Evolutionary conservation across 1,284 basidiomycete species (phyloP).

Genomic region (Ustilago esculenta): DNA sequence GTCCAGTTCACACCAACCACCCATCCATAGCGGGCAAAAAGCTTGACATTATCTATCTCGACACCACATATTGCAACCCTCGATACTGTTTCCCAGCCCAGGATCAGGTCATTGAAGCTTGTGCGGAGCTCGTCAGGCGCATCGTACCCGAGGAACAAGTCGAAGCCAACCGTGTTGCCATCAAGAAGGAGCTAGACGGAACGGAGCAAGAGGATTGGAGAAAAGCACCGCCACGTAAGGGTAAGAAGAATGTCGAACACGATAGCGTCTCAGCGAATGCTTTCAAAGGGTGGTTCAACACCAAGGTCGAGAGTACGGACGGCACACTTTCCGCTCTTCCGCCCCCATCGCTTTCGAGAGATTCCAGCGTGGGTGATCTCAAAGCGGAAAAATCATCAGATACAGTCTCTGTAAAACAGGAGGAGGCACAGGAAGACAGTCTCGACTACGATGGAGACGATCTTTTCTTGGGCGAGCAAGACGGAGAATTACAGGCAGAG

Average conservation of each 20-base stretch:
- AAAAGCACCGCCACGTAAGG: constrained; percentile 58
- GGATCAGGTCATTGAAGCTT: constrained; percentile 88
- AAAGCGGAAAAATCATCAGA: constrained; percentile 64
- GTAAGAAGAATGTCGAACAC: constrained; percentile 38
- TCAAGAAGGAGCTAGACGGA: constrained; percentile 50
- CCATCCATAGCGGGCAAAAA: constrained; percentile 54
- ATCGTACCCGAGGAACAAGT: constrained; percentile 32
- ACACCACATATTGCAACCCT: constrained; percentile 95
- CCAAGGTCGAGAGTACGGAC: constrained; percentile 27
- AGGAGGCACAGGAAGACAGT: constrained; percentile 48
- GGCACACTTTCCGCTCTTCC: constrained; percentile 11
- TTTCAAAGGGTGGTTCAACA: constrained; percentile 55
- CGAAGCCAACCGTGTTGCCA: constrained; percentile 6
- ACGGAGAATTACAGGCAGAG: constrained; percentile 18
- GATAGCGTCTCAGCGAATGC: constrained; percentile 44
- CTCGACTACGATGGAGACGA: constrained; percentile 55
- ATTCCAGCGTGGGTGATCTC: constrained; percentile 39
- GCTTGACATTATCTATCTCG: constrained; percentile 89
- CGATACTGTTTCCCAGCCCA: constrained; percentile 96
- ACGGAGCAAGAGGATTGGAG: constrained; percentile 62
- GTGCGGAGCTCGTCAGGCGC: constrained; percentile 78
- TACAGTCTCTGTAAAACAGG: constrained; percentile 63
- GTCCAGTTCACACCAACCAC: constrained; percentile 55
- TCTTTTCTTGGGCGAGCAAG: constrained; percentile 21
- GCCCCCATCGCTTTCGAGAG: not conserved